Evolutionary conservation across 352 stramenopile species (phyloP).

Genomic region (Globisporangium megalacanthum): DNA sequence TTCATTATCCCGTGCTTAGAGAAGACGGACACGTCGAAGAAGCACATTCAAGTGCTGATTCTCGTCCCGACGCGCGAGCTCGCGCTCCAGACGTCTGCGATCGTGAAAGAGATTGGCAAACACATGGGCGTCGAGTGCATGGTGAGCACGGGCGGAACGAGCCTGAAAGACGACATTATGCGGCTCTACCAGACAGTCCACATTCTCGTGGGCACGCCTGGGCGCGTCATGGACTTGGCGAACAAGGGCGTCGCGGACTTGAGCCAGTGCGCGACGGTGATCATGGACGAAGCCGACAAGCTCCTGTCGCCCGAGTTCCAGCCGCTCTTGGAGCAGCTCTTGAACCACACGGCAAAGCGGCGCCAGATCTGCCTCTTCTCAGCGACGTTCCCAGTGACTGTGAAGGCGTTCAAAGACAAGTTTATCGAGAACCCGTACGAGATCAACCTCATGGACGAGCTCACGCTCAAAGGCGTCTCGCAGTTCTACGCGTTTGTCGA

Average conservation of each 20-base stretch:
- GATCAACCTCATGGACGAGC: slow-evolving; percentile 99
- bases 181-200: slow-evolving; percentile 99
- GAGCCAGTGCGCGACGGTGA: slow-evolving; percentile 95
- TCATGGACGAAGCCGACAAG: slow-evolving; percentile 99
- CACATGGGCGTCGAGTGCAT: slow-evolving; percentile 96
- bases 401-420: slow-evolving; percentile 99
- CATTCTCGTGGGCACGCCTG: slow-evolving; percentile 98
- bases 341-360: slow-evolving; percentile 91
- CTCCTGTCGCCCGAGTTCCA: slow-evolving; percentile 98
- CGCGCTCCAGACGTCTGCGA: slow-evolving; percentile 97
- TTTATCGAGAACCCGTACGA: slow-evolving; percentile 98
- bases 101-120: slow-evolving; percentile 99
- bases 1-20: slow-evolving; percentile 99
- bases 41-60: slow-evolving; percentile 98
- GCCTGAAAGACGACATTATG: slow-evolving; percentile 99
- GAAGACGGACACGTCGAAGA: slow-evolving; percentile 96
- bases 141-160: slow-evolving; percentile 98
- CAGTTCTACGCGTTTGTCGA: slow-evolving; percentile 99
- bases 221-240: slow-evolving; percentile 97
- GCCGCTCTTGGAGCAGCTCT: slow-evolving; percentile 96
- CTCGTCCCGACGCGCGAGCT: slow-evolving; percentile 98
- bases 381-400: slow-evolving; percentile 99
- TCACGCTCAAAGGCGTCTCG: slow-evolving; percentile 98
- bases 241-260: slow-evolving; percentile 98
- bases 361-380: slow-evolving; percentile 99